Evolutionary conservation across 768 basidiomycete genomes (phyloP).

Genomic region (Lepiota venenata): DNA sequence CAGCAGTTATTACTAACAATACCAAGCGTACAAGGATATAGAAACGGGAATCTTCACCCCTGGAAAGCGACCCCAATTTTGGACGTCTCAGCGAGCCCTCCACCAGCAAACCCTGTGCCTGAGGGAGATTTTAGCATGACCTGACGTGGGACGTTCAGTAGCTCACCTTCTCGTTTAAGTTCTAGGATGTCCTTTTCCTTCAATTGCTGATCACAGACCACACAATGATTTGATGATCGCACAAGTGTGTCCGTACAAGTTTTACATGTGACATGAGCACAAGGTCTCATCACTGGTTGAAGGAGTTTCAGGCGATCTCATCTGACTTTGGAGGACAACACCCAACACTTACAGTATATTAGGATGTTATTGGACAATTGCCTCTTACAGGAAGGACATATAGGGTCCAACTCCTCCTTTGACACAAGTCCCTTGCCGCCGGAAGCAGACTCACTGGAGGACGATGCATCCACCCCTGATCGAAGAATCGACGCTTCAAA

Average conservation of each 20-base stretch:
- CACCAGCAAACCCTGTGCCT: conserved; percentile 94
- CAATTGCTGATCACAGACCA: conserved; percentile 74
- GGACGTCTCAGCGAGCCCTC: conserved; percentile 89
- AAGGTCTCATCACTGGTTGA: conserved; percentile 70
- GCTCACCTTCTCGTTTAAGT: conserved; percentile 82
- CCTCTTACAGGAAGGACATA: conserved; percentile 89
- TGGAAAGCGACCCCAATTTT: conserved; percentile 84
- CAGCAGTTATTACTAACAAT: not conserved
- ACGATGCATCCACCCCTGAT: conserved; percentile 34
- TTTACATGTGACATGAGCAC: conserved; percentile 90
- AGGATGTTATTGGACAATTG: conserved; percentile 74
- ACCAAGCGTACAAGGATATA: not conserved
- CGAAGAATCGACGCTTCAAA: conserved; percentile 33
- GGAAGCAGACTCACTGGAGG: conserved; percentile 28
- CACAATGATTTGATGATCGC: conserved; percentile 73
- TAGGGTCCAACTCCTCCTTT: conserved; percentile 59
- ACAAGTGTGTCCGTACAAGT: conserved; percentile 89
- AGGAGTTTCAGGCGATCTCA: not conserved
- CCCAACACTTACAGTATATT: conserved; percentile 54
- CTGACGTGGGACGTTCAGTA: not conserved
- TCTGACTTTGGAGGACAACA: not conserved
- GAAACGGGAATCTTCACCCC: conserved; percentile 38
- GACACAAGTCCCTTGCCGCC: conserved; percentile 16
- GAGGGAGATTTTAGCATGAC: not conserved
- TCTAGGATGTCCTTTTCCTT: conserved; percentile 75